Conservation (phyloP, 192 early-diverging fungal genomes). For the Umbelopsis sp. region DNA sequence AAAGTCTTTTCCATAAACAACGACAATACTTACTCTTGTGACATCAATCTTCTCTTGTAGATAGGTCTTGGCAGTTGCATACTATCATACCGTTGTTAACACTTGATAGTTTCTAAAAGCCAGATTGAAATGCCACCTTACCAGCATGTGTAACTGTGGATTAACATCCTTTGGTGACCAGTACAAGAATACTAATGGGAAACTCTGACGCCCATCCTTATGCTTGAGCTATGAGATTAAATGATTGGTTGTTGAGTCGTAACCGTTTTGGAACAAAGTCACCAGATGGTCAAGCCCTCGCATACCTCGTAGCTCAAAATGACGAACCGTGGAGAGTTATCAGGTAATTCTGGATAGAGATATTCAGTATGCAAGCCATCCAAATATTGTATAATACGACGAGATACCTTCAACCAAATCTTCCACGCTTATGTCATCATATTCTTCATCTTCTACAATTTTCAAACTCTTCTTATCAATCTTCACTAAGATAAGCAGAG, state of each 20-base stretch:
- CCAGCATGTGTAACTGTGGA: conserved; percentile 50
- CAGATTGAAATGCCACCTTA: not conserved
- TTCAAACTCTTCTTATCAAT: conserved; percentile 51
- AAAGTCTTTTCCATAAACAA: not conserved
- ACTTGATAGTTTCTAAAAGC: not conserved
- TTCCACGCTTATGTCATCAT: conserved; percentile 49
- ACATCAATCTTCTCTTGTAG: conserved; percentile 63
- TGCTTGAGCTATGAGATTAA: conserved; percentile 47
- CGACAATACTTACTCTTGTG: conserved; percentile 55
- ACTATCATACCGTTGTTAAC: conserved; percentile 32
- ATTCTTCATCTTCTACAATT: conserved; percentile 54
- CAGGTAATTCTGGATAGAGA: conserved; percentile 50
- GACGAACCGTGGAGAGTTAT: conserved; percentile 65
- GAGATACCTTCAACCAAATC: conserved; percentile 55
- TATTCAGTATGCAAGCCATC: not conserved
- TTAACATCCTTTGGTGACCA: conserved; percentile 56
- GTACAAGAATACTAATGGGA: conserved; percentile 74
- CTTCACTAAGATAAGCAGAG: conserved; percentile 39
- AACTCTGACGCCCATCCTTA: conserved; percentile 67
- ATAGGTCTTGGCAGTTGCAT: conserved; percentile 66
- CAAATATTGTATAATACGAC: not conserved
- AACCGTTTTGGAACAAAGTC: not conserved
- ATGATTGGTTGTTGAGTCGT: conserved; percentile 15
- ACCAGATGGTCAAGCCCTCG: not conserved
- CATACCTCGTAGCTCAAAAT: conserved; percentile 58